Conservation (phyloP, 2,329 filamentous ascomycete genomes). For the Bipolaris oryzae region DNA sequence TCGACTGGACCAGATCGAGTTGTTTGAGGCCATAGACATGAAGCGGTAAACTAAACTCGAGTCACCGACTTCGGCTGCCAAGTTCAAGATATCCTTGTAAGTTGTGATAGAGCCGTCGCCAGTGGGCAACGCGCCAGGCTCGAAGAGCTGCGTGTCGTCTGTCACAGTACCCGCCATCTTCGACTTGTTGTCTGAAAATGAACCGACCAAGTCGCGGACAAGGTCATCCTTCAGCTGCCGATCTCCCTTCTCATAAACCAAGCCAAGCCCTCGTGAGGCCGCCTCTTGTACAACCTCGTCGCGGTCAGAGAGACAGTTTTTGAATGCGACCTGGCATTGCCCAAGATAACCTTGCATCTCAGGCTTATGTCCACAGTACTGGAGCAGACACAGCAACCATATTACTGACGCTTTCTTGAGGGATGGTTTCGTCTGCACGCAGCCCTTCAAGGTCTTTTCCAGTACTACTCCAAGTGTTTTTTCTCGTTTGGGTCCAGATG, state of each 20-base stretch:
- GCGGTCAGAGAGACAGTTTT: constrained; percentile 81
- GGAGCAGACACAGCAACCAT: constrained; percentile 90
- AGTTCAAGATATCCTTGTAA: constrained; percentile 94
- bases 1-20: constrained; percentile 95
- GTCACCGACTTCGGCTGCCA: constrained; percentile 96
- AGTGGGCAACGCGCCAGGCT: constrained; percentile 86
- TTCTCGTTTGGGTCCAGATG: constrained; percentile 39
- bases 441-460: constrained; percentile 76
- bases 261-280: constrained; percentile 84
- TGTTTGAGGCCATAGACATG: constrained; percentile 95
- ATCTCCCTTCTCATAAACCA: constrained; percentile 94
- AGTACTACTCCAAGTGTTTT: constrained; percentile 63
- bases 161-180: constrained; percentile 78
- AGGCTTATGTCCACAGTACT: constrained; percentile 81
- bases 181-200: constrained; percentile 77
- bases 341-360: constrained; percentile 76
- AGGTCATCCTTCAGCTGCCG: constrained; percentile 78
- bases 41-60: constrained; percentile 97
- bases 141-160: constrained; percentile 90
- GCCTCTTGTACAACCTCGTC: constrained; percentile 97
- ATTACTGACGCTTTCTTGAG: constrained; percentile 91
- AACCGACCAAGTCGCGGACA: constrained; percentile 83
- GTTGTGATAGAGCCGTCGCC: constrained; percentile 91
- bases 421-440: constrained; percentile 83
- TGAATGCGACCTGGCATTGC: constrained; percentile 84